These are phyloP conservation scores for Apiospora aurea DNA, from an alignment of 2,329 filamentous ascomycete genomes.

Conservation along the genomic window DNA sequence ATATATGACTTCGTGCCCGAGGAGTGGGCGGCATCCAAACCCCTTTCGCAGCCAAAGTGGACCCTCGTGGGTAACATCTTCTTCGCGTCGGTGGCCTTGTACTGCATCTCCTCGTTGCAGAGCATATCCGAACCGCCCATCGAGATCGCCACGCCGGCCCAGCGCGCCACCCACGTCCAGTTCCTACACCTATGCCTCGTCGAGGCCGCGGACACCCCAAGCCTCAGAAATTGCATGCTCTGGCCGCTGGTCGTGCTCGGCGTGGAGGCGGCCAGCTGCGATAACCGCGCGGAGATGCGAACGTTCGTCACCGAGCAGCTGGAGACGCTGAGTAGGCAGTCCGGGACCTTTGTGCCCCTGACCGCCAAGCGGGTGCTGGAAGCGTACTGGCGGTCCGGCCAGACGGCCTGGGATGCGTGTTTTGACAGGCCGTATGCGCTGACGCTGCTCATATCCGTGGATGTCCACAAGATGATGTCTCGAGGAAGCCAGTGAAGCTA, in stretches of 20 bases:
- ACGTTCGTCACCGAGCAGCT: constrained; percentile 40
- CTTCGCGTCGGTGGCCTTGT: constrained; percentile 42
- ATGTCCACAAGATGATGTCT: constrained; percentile 25
- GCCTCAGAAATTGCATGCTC: constrained; percentile 37
- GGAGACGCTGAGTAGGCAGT: constrained; percentile 35
- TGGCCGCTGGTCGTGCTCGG: constrained; percentile 48
- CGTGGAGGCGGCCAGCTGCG: constrained; percentile 40
- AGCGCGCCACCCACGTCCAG: constrained; percentile 28
- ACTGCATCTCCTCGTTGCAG: constrained; percentile 47
- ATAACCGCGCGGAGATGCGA: constrained; percentile 30
- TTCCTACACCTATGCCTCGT: constrained; percentile 33
- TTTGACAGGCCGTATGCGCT: constrained; percentile 41
- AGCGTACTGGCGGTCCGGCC: constrained; percentile 44
- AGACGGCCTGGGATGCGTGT: constrained; percentile 46
- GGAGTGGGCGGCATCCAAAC: constrained; percentile 41
- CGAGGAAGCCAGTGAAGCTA: not conserved
- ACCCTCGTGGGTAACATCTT: constrained; percentile 40
- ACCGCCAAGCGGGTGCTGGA: constrained; percentile 42
- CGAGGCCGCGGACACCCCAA: constrained; percentile 30
- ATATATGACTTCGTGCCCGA: constrained; percentile 41
- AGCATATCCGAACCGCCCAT: constrained; percentile 40
- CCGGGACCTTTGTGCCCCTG: constrained; percentile 42
- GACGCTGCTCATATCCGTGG: constrained; percentile 33
- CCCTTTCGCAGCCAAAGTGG: constrained; percentile 36
- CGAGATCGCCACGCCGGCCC: constrained; percentile 27